Evolutionary conservation across 202 grass and related monocot species (phyloP), one percentile per base, ranked within the genome.

Genomic region (Carex sylvatica): DNA sequence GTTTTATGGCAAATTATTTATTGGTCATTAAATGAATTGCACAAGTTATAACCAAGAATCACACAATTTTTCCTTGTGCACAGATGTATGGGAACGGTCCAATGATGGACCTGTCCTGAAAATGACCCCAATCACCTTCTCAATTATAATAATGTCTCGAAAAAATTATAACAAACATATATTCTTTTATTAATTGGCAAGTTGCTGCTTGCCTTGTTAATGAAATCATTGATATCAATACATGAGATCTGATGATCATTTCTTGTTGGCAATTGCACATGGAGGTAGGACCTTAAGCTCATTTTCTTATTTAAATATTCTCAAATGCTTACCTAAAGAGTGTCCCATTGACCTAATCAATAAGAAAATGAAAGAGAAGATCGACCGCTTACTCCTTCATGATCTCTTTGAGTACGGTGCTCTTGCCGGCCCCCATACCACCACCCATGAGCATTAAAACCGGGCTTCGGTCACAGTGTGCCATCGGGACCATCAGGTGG

Each of bases 361-460:
- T 76, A 1, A 76, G 7, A n/a, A 56, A 58, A 76, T 0, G 1
- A 56, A 31, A 58, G 14, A 52, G 4, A 20, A 53, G 24, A 3
- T 55, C 2, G 6, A 46, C 53, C 13, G 18, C 81, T 76, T 83
- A 94, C 94, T 91, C 94, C 24, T 88, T n/a, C 3, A 84, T 82
- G 33, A 97, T 81, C 55, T 91, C 91, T 79, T 92, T 92, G 71
- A 97, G 94, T 20, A 97, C 90, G 38, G 94, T 97, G 86, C 94
- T 97, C 88, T 97, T 97, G 38, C 94, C 94, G 38, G 90, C 94
- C 35, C 94, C 94, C 94, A 94, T 97, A 6, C 94, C 91, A 7
- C 94, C 94, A 51, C 94, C 94, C 94, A 94, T 94, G 22, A 97
- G 86, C 52, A 97, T 90, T 81, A 97, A 76, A n/a, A 97, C 91